These are phyloP conservation scores for Sclerotiophoma versabilis DNA, from an alignment of 2,329 filamentous ascomycete genomes.

Conservation along the genomic window DNA sequence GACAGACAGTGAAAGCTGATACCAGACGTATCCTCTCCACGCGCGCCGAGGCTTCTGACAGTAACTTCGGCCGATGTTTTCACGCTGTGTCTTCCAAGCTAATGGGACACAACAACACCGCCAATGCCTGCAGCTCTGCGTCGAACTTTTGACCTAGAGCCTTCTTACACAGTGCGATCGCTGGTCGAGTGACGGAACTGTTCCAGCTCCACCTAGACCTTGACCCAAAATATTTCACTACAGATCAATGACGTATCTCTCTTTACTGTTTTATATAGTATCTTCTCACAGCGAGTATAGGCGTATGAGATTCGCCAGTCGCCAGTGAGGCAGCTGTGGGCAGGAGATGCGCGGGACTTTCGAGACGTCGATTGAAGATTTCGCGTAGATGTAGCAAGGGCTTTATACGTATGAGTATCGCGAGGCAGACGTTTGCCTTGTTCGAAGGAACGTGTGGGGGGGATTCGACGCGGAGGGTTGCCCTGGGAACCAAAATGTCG, in stretches of 20 bases:
- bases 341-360: background rate
- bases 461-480: constrained; percentile 29
- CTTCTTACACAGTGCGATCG: background rate
- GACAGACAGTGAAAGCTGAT: background rate
- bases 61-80: background rate
- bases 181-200: background rate
- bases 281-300: background rate
- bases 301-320: background rate
- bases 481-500: constrained; percentile 25
- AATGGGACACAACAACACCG: constrained; percentile 27
- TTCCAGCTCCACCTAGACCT: background rate
- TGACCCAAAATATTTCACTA: background rate
- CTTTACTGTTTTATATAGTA: background rate
- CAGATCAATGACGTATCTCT: constrained; percentile 1
- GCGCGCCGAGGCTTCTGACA: background rate
- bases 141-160: background rate
- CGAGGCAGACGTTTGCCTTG: constrained; percentile 33
- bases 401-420: constrained; percentile 8
- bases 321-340: constrained; percentile 1
- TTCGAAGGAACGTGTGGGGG: constrained; percentile 14
- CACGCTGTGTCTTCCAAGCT: constrained; percentile 24
- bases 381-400: background rate
- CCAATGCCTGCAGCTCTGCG: background rate
- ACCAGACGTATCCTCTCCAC: background rate
- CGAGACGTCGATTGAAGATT: background rate